Conservation (phyloP, 2,329 filamentous ascomycete genomes). For the Cladosporium velox region DNA sequence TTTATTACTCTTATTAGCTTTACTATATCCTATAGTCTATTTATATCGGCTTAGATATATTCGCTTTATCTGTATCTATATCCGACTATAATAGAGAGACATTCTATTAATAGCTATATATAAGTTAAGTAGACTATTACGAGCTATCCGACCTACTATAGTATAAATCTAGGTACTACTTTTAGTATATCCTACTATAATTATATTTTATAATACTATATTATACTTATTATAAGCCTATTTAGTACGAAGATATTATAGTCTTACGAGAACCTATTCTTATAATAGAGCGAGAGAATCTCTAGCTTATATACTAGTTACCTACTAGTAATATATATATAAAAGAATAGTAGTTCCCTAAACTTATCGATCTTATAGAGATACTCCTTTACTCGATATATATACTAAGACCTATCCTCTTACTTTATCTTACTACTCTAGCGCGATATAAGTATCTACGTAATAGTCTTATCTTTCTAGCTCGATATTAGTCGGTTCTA, state of each 20-base stretch:
- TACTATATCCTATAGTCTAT: neutral
- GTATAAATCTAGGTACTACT: neutral
- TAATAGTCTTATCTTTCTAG: neutral
- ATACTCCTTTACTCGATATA: slow-evolving; percentile 17
- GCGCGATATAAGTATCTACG: neutral
- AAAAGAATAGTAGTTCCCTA: slow-evolving; percentile 22
- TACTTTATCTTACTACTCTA: neutral
- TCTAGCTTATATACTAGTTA: slow-evolving; percentile 26
- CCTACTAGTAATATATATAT: slow-evolving; percentile 26
- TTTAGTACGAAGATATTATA: slow-evolving; percentile 26
- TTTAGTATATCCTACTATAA: neutral
- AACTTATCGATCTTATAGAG: slow-evolving; percentile 23
- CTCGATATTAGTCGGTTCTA: neutral
- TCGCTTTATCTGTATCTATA: neutral
- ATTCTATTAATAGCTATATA: neutral
- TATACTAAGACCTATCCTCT: neutral
- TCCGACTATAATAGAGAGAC: neutral
- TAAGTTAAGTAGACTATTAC: slow-evolving; percentile 4
- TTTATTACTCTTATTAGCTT: neutral
- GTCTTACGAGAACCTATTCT: slow-evolving; percentile 23
- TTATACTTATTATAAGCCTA: slow-evolving; percentile 25
- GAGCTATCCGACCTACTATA: neutral
- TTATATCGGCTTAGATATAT: neutral
- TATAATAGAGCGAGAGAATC: slow-evolving; percentile 22
- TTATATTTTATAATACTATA: slow-evolving; percentile 26